Base-by-base conservation (phyloP, 2,329 filamentous ascomycete species). In the Phialocephala subalpina region DNA sequence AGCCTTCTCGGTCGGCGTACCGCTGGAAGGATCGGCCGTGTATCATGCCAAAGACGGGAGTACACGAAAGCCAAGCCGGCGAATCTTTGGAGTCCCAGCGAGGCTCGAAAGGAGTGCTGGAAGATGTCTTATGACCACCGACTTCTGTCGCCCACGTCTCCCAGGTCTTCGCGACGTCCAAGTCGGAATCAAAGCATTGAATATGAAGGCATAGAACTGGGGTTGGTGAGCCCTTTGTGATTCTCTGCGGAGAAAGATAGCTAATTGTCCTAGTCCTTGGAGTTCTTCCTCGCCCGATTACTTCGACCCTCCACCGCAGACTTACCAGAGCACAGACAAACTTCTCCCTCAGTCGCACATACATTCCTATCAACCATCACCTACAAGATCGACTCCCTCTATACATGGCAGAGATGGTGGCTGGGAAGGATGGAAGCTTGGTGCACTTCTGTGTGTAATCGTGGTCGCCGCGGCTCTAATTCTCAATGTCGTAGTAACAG, bases 391-490 rank as follows among this genome's bases (percentile, higher is more conserved):
- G 12, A 40, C 8, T 22, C 27, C 22, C 3, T 62, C 57, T 7
- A n/a, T 62, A 14, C 18, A 64, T 18, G 9, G 2, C 16, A 49
- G 2, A 6, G 1, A 22, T 35, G 35, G 25, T 27, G 29, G 25
- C 14, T 68, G 55, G 49, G 47, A 67, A 12, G 68, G 68, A 36
- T 70, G 68, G 68, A 60, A 59, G 45, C 38, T 65, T 35, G 67
- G 68, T 6, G 62, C 62, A 6, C 35, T 60, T 1, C 29, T 65
- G 12, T 64, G 63, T 42, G 52, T 62, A 0, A 9, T 60, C 8
- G 33, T 66, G 11, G 66, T 68, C 12, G 53, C 60, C 1, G 45
- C 52, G 14, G 62, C 65, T 35, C 35, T 67, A 12, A 55, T 66
- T 22, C 35, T 69, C 14, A 71, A 71, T 42, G 22, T 62, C 20